phyloP scores from a whole-genome alignment of 352 stramenopile genomes.

The Globisporangium middletonii region DNA sequence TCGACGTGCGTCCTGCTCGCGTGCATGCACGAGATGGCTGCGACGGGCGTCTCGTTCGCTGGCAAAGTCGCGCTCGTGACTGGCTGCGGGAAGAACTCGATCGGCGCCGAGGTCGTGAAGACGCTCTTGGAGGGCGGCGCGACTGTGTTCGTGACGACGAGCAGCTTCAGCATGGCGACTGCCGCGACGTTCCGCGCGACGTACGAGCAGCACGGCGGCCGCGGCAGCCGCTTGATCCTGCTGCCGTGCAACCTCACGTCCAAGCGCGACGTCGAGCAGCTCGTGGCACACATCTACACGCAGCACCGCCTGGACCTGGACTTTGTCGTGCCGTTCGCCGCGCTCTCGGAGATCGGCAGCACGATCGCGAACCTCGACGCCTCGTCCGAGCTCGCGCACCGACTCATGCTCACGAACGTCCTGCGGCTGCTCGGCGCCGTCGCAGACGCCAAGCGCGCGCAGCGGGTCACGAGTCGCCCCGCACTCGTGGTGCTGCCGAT shows the following conservation, averaged over 20 bases:
- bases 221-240: conserved; percentile 70
- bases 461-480: conserved; percentile 65
- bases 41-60: conserved; percentile 75
- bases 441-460: conserved; percentile 63
- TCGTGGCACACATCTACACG: conserved; percentile 82
- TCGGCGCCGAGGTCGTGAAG: conserved; percentile 81
- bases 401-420: conserved; percentile 88
- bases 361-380: conserved; percentile 77
- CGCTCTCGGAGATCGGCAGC: conserved; percentile 70
- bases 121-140: conserved; percentile 79
- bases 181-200: conserved; percentile 65
- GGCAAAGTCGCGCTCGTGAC: conserved; percentile 85
- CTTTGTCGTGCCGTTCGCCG: conserved; percentile 86
- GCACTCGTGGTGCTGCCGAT: conserved; percentile 74
- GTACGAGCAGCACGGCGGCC: conserved; percentile 82
- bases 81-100: conserved; percentile 80
- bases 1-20: conserved; percentile 70
- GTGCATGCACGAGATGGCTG: conserved; percentile 84
- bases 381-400: conserved; percentile 74
- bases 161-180: conserved; percentile 58
- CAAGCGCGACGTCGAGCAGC: conserved; percentile 58
- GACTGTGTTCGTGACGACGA: conserved; percentile 82
- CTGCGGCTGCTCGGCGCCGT: conserved; percentile 78
- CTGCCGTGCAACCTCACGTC: conserved; percentile 86
- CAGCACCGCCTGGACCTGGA: conserved; percentile 79